Evolutionary conservation across 2,329 filamentous ascomycete species (phyloP), one percentile per base, ranked within the genome.

Genomic region (Neospermospora avenae): DNA sequence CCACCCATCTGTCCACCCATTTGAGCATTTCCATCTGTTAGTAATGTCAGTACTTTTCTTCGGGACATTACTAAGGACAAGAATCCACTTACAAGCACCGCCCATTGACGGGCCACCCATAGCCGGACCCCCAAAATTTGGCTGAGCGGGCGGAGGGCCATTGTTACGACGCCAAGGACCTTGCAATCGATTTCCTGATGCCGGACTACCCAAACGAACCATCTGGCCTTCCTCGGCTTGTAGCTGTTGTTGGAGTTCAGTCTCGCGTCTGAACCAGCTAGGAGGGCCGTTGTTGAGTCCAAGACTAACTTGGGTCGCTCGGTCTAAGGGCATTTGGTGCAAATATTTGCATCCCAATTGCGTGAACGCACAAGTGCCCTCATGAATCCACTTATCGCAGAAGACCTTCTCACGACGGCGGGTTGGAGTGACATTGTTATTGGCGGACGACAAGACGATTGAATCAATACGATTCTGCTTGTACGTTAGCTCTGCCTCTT

Each of bases 361-460:
- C 3, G 83, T 86, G 73, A 91, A 97, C 63, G 89, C 89, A 72
- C 93, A 97, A 45, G 90, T 85, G 20, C 91, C 92, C 60, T 89
- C 87, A 68, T 90, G 87, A 57, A 96, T 87, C 92, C 92, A 97
- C 74, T 93, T 91, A 60, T 91, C 90, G 75, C 92, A 96, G 74
- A 89, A 96, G 24, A 88, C 77, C 72, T 96, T 96, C 60, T 74
- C 71, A 24, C 71, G 63, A 10, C 67, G 65, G 14, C 28, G 39
- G 14, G 46, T 35, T 42, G 63, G 41, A 6, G 37, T 39, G 18
- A 51, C 22, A 11, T 20, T 10, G 7, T 20, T 10, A 31, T 31
- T 28, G 3, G 44, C 25, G 8, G 56, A 39, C 8, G 61, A 63
- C 10, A 31, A 10, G 16, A 68, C 55, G 34, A 69, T 69, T 2